Evolutionary conservation across 2,329 filamentous ascomycete species (phyloP), one percentile per base, ranked within the genome.

Genomic region (Sarocladium brachiariae): DNA sequence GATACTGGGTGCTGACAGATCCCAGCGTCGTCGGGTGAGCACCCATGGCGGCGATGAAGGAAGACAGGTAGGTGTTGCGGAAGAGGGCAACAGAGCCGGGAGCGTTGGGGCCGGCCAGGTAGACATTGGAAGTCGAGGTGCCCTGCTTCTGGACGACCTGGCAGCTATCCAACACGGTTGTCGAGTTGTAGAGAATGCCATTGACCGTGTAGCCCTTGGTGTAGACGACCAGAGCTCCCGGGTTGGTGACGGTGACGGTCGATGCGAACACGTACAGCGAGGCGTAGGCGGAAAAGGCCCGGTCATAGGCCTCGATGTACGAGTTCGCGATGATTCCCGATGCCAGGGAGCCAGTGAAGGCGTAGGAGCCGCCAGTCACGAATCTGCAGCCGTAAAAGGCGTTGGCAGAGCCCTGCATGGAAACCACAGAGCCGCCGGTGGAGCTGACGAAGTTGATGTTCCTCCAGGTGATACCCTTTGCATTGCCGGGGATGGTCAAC

Each of bases 251-350:
- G 5, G 73, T 61, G 2, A 62, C 64, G 38, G 66, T 68, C 11
- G 64, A 64, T 46, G 73, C 70, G n/a, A 73, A 64, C 0, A 73
- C 66, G 1, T 72, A 60, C 0, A 61, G 67, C 0, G 71, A 73
- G 43, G 68, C 59, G 10, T 62, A 62, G 7, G 52, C 62, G 1
- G 53, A 48, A 6, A 31, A 52, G 34, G 64, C 62, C 34, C 55
- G 63, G 23, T 58, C 58, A 6, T 63, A 54, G 1, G 60, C 62
- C 1, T 59, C 55, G n/a, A 64, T 63, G 8, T 54, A 56, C 45
- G 63, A 59, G 6, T 60, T 58, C 50, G 19, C 60, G 50, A 11
- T 61, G 50, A 7, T 57, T 54, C 0, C 60, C 59, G 39, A 43
- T 23, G 39, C 39, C 2, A 52, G 39, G 19, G 64, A 57, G 14